phyloP scores from a whole-genome alignment of 2,329 filamentous ascomycete species.

The Nectriaceae sp. region DNA sequence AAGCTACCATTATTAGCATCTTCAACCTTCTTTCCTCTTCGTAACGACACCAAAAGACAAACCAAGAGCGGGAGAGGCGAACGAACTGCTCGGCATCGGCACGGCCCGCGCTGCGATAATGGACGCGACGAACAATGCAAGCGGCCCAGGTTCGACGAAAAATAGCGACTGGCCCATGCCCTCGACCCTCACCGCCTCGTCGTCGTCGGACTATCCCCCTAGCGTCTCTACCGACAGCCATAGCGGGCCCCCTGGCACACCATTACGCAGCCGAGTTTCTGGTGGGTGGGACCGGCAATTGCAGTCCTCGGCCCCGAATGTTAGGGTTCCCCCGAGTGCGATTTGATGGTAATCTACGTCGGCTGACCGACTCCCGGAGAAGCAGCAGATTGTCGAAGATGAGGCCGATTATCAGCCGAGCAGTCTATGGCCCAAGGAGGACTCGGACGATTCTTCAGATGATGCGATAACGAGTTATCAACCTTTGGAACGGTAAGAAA shows the following conservation, averaged over 20 bases:
- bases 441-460: constrained; percentile 21
- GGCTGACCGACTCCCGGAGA: no score
- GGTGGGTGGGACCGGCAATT: constrained; percentile 26
- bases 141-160: constrained; percentile 8
- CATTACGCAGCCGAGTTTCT: constrained; percentile 18
- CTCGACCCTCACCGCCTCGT: constrained; percentile 22
- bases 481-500: constrained; percentile 20
- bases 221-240: constrained; percentile 22
- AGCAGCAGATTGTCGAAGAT: constrained; percentile 11
- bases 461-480: constrained; percentile 18
- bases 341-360: no score
- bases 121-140: constrained; percentile 13
- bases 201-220: constrained; percentile 22
- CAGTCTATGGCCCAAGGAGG: constrained; percentile 7
- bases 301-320: constrained; percentile 23
- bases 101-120: constrained; percentile 20
- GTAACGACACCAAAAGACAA: constrained; percentile 8
- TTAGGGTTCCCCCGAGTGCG: no score
- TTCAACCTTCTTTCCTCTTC: neutral
- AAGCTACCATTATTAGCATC: no score
- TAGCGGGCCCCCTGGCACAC: constrained; percentile 23
- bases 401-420: constrained; percentile 10
- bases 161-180: constrained; percentile 9
- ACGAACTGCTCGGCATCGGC: constrained; percentile 15
- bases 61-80: constrained; percentile 11